Evolutionary conservation across 2,329 filamentous ascomycete species (phyloP).

Genomic region (Ascomycota sp.): DNA sequence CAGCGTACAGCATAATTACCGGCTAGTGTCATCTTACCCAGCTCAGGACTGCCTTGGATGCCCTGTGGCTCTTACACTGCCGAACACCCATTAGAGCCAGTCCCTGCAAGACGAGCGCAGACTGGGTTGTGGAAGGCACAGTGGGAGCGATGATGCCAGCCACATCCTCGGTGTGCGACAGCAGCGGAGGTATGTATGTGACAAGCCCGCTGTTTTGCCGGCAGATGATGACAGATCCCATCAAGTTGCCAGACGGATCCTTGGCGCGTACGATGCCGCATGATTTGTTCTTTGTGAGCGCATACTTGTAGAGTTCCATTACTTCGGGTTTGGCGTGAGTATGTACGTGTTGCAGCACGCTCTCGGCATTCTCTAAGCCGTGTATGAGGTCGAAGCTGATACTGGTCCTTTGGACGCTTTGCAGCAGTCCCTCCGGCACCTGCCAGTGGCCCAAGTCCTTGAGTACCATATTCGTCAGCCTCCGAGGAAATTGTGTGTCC

Average conservation of each 20-base stretch:
- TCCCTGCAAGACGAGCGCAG: constrained; percentile 49
- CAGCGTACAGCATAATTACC: not conserved
- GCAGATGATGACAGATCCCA: constrained; percentile 65
- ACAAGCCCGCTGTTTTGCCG: constrained; percentile 45
- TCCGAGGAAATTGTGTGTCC: constrained; percentile 43
- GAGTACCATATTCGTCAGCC: constrained; percentile 46
- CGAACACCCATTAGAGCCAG: constrained; percentile 59
- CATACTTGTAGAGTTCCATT: constrained; percentile 56
- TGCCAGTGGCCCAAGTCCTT: constrained; percentile 50
- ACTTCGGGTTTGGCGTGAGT: constrained; percentile 55
- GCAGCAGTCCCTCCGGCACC: constrained; percentile 53
- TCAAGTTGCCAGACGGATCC: constrained; percentile 38
- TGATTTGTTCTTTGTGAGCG: constrained; percentile 44
- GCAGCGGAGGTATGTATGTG: constrained; percentile 45
- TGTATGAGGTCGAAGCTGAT: constrained; percentile 69
- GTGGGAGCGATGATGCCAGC: constrained; percentile 66
- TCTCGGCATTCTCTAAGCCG: constrained; percentile 52
- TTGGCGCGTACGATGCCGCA: constrained; percentile 73
- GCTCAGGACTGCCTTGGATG: constrained; percentile 50
- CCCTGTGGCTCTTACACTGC: constrained; percentile 60
- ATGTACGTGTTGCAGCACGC: constrained; percentile 52
- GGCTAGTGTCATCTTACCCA: constrained; percentile 36
- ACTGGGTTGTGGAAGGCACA: constrained; percentile 45
- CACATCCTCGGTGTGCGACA: constrained; percentile 32
- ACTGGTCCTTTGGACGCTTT: constrained; percentile 47